phyloP scores from a whole-genome alignment of 257 asterid genomes.

The Jasminum sambac region DNA sequence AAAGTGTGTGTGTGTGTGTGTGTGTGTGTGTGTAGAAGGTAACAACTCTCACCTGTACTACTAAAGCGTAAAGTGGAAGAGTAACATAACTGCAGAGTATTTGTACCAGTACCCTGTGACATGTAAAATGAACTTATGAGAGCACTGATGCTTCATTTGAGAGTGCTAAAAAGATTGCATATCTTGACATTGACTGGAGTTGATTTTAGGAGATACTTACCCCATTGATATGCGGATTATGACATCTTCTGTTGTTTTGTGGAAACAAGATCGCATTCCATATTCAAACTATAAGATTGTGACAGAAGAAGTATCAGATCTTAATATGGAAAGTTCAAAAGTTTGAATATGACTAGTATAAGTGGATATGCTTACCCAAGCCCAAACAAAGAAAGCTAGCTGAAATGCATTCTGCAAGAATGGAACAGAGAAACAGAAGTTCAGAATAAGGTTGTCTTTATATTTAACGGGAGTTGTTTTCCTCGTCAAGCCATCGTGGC shows the following conservation, averaged over 20 bases:
- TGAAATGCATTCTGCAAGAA: slow-evolving; percentile 59
- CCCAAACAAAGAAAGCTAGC: slow-evolving; percentile 68
- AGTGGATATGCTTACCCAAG: slow-evolving; percentile 48
- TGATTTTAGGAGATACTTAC: slow-evolving; percentile 27
- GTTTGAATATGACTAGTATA: background rate
- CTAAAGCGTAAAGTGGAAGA: slow-evolving; percentile 68
- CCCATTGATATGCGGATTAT: slow-evolving; percentile 58
- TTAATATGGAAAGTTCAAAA: background rate
- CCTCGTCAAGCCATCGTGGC: background rate
- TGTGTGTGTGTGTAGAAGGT: background rate
- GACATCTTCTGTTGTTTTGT: slow-evolving; percentile 35
- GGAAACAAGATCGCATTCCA: slow-evolving; percentile 62
- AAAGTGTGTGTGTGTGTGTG: background rate
- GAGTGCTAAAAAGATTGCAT: background rate
- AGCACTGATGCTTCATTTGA: background rate
- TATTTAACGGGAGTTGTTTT: background rate
- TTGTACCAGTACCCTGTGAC: slow-evolving; percentile 51
- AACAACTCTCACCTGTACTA: slow-evolving; percentile 49
- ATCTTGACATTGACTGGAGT: background rate
- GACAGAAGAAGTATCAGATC: background rate
- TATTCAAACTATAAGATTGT: slow-evolving; percentile 43
- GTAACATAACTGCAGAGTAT: slow-evolving; percentile 65
- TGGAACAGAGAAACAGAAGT: background rate
- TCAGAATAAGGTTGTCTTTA: slow-evolving; percentile 23
- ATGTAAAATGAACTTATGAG: background rate